A percentile compares a stretch with the other conserved stretches of the same genome.
These are phyloP conservation scores for Termitomyces sp. DNA, from an alignment of 1,284 basidiomycete species.

Conservation along the genomic window DNA sequence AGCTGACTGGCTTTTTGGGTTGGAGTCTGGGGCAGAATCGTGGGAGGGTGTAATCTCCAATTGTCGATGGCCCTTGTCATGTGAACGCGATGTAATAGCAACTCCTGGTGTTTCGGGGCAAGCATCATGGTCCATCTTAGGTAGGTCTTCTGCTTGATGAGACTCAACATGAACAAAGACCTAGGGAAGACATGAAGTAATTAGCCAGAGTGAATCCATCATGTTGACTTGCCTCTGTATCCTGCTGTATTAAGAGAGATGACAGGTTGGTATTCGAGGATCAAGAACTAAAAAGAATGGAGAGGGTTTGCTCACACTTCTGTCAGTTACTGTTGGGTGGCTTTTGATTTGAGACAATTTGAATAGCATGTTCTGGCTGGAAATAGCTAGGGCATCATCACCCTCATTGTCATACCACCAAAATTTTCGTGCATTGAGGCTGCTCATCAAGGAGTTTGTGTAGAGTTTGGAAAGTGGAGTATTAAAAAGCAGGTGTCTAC, in stretches of 20 bases:
- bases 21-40: too few species aligned
- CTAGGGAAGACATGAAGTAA: neutral
- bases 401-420: constrained; percentile 7
- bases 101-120: neutral
- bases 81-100: neutral
- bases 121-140: neutral
- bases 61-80: too few species aligned
- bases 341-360: neutral
- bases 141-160: neutral
- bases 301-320: too few species aligned
- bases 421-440: constrained; percentile 26
- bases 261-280: neutral
- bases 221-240: constrained; percentile 1
- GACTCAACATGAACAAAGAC: constrained; percentile 7
- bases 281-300: too few species aligned
- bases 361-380: neutral
- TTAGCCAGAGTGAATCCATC: neutral
- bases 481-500: constrained; percentile 25
- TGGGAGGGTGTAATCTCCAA: too few species aligned
- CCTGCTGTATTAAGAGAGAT: neutral
- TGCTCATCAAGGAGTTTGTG: constrained; percentile 30
- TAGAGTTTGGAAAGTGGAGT: constrained; percentile 28
- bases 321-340: too few species aligned
- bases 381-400: neutral
- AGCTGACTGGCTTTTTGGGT: too few species aligned